Evolutionary conservation across 2,329 filamentous ascomycete genomes (phyloP).

Genomic region (Fusarium hainanense): DNA sequence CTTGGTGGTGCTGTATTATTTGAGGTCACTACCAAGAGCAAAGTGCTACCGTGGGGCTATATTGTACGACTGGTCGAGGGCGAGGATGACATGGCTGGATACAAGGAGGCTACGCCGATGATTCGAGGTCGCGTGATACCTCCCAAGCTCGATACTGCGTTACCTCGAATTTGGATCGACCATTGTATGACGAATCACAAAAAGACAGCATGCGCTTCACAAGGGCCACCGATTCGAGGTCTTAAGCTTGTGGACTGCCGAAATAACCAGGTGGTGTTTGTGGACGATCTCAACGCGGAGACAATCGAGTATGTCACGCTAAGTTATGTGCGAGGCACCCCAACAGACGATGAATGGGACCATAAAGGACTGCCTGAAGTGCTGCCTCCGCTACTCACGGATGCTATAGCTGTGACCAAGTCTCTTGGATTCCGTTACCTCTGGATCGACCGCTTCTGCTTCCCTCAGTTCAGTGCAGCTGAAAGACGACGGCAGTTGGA

Average conservation of each 20-base stretch:
- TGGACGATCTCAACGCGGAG: constrained; percentile 42
- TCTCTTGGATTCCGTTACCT: constrained; percentile 52
- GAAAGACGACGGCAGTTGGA: constrained; percentile 47
- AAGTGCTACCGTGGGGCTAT: constrained; percentile 53
- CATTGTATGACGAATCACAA: constrained; percentile 50
- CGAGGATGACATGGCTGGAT: constrained; percentile 38
- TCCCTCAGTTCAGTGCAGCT: constrained; percentile 44
- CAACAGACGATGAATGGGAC: constrained; percentile 33
- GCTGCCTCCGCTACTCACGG: constrained; percentile 48
- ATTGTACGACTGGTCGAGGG: constrained; percentile 49
- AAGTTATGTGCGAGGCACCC: constrained; percentile 51
- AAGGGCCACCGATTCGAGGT: constrained; percentile 39
- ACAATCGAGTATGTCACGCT: constrained; percentile 49
- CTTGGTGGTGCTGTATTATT: constrained; percentile 51
- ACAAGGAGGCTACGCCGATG: constrained; percentile 30
- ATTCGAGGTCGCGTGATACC: constrained; percentile 51
- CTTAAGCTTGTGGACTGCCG: constrained; percentile 51
- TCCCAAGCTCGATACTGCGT: constrained; percentile 45
- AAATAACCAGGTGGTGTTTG: constrained; percentile 46
- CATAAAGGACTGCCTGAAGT: constrained; percentile 39
- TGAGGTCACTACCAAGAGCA: constrained; percentile 53
- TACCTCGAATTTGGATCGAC: constrained; percentile 51
- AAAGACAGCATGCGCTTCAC: constrained; percentile 37
- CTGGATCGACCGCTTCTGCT: constrained; percentile 54
- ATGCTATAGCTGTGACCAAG: constrained; percentile 49